Percentiles rank a stretch among this genome's conserved stretches.
Conservation (phyloP, 257 asterid genomes). For the Penstemon eatonii region DNA sequence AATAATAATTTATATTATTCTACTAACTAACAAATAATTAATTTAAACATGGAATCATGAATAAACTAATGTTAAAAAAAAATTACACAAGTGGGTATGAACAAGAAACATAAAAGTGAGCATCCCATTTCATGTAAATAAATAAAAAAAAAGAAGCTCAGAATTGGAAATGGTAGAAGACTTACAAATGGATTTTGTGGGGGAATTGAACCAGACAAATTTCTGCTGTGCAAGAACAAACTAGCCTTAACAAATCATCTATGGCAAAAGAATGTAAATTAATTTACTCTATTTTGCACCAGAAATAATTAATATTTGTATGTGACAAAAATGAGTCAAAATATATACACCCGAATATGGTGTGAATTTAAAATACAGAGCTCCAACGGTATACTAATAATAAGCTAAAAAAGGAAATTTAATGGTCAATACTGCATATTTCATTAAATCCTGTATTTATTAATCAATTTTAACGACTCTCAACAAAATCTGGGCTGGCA, state of each 20-base stretch:
- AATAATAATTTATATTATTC: not conserved
- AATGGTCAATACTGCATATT: constrained; percentile 10
- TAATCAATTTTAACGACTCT: constrained; percentile 4
- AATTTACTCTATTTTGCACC: no score
- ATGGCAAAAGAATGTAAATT: constrained; percentile 2
- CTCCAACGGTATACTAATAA: constrained; percentile 33
- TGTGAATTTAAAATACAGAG: constrained; percentile 27
- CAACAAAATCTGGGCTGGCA: constrained; percentile 6
- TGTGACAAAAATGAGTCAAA: not conserved
- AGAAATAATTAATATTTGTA: not conserved
- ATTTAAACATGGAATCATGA: not conserved
- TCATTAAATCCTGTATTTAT: constrained; percentile 29
- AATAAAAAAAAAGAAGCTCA: not conserved
- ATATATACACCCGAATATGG: constrained; percentile 12
- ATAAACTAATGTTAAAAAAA: constrained; percentile 1
- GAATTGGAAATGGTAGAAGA: not conserved
- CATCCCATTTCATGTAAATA: not conserved
- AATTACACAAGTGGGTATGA: not conserved
- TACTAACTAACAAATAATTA: no score
- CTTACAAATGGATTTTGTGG: constrained; percentile 22
- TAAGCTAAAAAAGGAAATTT: constrained; percentile 16
- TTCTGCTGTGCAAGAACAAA: constrained; percentile 9
- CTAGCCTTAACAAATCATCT: constrained; percentile 11
- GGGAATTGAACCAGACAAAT: not conserved
- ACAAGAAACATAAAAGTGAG: not conserved